Evolutionary conservation across 129 eudicot species (phyloP).

Genomic region (Logfia minima): DNA sequence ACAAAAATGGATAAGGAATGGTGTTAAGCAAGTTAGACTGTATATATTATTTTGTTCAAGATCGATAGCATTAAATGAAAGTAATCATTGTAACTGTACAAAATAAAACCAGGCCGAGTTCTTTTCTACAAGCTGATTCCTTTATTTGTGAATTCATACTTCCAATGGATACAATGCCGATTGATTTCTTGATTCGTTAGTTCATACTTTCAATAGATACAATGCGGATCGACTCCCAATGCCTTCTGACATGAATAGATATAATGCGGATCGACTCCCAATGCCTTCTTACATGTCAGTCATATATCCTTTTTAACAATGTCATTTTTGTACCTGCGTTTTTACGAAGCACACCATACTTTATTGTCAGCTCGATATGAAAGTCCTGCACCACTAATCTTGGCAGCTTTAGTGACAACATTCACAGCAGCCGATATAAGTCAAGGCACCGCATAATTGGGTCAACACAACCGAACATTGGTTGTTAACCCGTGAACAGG

Average conservation of each 20-base stretch:
- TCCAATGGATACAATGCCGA: not conserved
- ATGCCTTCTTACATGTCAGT: not conserved
- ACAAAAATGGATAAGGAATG: slow-evolving; percentile 19
- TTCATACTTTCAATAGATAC: not conserved
- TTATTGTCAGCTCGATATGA: slow-evolving; percentile 17
- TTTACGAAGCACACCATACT: slow-evolving; percentile 20
- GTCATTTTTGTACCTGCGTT: slow-evolving; percentile 1
- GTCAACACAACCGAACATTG: slow-evolving; percentile 63
- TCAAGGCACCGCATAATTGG: slow-evolving; percentile 62
- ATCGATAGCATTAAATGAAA: not conserved
- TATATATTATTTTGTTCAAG: slow-evolving; percentile 2
- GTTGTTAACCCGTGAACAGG: slow-evolving; percentile 58
- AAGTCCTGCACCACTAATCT: not conserved
- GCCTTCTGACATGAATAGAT: not conserved
- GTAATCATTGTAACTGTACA: slow-evolving; percentile 16
- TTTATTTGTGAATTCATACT: slow-evolving; percentile 1
- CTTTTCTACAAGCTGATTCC: slow-evolving; percentile 11
- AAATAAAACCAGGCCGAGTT: slow-evolving; percentile 4
- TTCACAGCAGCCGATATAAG: slow-evolving; percentile 64
- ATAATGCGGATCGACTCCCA: slow-evolving; percentile 4
- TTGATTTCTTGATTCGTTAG: not conserved
- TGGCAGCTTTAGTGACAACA: slow-evolving; percentile 44
- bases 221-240: not conserved
- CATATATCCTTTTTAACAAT: slow-evolving; percentile 19
- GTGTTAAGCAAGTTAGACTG: not conserved